Percentiles rank a stretch among this genome's conserved stretches.
phyloP scores from a whole-genome alignment of 768 basidiomycete species.

The Tylopilus rubrobrunneus region DNA sequence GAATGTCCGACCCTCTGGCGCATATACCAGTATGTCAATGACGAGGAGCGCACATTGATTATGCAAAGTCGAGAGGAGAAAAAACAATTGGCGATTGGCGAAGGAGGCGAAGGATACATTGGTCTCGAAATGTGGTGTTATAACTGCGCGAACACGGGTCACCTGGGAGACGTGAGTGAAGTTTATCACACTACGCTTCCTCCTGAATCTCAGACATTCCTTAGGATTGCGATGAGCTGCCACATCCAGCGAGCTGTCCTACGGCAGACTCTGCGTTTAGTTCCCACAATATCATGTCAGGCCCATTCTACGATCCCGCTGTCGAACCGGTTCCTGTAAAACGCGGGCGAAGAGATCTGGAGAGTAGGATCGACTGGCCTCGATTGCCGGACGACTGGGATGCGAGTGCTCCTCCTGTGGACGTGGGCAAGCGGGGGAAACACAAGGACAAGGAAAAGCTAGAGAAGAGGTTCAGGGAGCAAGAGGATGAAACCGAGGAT shows the following conservation, averaged over 20 bases:
- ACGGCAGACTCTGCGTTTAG: conserved; percentile 67
- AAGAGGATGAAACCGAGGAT: conserved; percentile 58
- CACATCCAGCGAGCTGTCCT: conserved; percentile 39
- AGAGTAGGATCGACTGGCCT: conserved; percentile 21
- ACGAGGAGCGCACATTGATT: conserved; percentile 45
- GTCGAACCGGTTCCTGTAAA: conserved; percentile 29
- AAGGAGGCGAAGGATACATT: conserved; percentile 79
- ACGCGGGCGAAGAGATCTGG: conserved; percentile 38
- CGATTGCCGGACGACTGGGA: conserved; percentile 44
- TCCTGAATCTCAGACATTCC: not conserved
- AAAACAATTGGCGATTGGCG: conserved; percentile 47
- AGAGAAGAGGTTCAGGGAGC: conserved; percentile 46
- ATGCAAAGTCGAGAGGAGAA: conserved; percentile 47
- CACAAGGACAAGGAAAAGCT: conserved; percentile 56
- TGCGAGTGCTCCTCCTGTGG: conserved; percentile 44
- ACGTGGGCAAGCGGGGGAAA: conserved; percentile 65
- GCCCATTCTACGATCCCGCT: conserved; percentile 59
- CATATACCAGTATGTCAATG: conserved; percentile 67
- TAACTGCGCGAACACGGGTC: conserved; percentile 69
- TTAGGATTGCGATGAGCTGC: conserved; percentile 60
- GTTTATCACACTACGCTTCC: not conserved
- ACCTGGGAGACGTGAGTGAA: conserved; percentile 72
- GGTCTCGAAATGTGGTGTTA: conserved; percentile 77
- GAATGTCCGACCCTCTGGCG: conserved; percentile 85
- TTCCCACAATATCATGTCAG: conserved; percentile 51